Percentiles rank a stretch among this genome's conserved stretches.
These are phyloP conservation scores for Papiliotrema terrestris DNA, from an alignment of 1,284 basidiomycete genomes.

Conservation along the genomic window DNA sequence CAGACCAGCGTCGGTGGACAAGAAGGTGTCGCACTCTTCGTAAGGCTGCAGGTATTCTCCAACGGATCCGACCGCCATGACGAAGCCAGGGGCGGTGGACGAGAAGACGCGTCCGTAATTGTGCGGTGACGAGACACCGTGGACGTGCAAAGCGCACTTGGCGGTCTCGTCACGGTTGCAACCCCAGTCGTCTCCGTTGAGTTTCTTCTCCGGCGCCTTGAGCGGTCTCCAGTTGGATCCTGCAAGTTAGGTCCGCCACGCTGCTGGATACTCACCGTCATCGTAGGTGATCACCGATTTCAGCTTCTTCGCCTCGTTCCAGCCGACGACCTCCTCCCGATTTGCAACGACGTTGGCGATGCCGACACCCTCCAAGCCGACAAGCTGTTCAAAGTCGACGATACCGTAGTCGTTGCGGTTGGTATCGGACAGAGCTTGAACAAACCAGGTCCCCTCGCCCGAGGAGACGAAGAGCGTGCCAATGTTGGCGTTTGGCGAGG, in stretches of 20 bases:
- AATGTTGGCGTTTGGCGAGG: slow-evolving; percentile 66
- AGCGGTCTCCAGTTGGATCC: slow-evolving; percentile 74
- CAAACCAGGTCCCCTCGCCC: slow-evolving; percentile 90
- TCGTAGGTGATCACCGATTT: slow-evolving; percentile 83
- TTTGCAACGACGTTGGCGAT: slow-evolving; percentile 85
- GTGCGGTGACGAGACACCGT: slow-evolving; percentile 85
- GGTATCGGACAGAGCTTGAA: slow-evolving; percentile 84
- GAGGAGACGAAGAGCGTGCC: slow-evolving; percentile 94
- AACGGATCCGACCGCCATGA: slow-evolving; percentile 91
- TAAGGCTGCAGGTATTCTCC: slow-evolving; percentile 71
- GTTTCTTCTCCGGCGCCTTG: slow-evolving; percentile 61
- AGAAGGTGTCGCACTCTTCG: slow-evolving; percentile 87
- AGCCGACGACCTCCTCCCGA: slow-evolving; percentile 70
- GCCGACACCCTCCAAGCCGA: slow-evolving; percentile 85
- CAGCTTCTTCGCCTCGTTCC: slow-evolving; percentile 63
- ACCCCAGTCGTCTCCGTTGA: slow-evolving; percentile 58
- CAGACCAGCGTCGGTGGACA: slow-evolving; percentile 84
- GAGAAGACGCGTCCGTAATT: slow-evolving; percentile 93
- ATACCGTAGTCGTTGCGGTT: slow-evolving; percentile 82
- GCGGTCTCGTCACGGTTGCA: slow-evolving; percentile 60
- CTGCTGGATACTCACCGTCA: slow-evolving; percentile 59
- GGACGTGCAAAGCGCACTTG: slow-evolving; percentile 82
- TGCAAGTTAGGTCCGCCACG: slow-evolving; percentile 18
- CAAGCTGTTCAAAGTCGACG: slow-evolving; percentile 89
- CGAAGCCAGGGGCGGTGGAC: slow-evolving; percentile 85